Evolutionary conservation across 2,329 filamentous ascomycete species (phyloP).

Genomic region (Erysiphe pulchra): DNA sequence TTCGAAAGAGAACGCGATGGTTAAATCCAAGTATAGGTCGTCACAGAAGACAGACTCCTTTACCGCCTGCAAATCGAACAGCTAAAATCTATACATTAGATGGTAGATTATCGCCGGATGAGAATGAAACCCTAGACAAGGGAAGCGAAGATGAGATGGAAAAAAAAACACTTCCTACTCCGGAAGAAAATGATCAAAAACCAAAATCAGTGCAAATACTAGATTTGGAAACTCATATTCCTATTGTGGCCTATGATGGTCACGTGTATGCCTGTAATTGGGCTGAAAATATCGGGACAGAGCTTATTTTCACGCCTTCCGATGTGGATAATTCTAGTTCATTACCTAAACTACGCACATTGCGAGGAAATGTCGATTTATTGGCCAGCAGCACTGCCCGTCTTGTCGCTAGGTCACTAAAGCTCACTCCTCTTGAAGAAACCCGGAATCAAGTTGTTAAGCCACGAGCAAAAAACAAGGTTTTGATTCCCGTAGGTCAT

Average conservation of each 20-base stretch:
- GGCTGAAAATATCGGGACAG: slow-evolving; percentile 63
- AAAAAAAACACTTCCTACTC: neutral
- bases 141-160: slow-evolving; percentile 1
- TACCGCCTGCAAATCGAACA: slow-evolving; percentile 1
- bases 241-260: slow-evolving; percentile 56
- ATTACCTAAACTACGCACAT: slow-evolving; percentile 23
- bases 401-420: slow-evolving; percentile 39
- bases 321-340: slow-evolving; percentile 15
- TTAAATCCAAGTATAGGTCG: slow-evolving; percentile 7
- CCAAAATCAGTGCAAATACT: slow-evolving; percentile 42
- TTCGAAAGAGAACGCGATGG: slow-evolving; percentile 4
- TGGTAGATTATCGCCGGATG: slow-evolving; percentile 1
- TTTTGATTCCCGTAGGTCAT: slow-evolving; percentile 6
- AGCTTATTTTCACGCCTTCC: slow-evolving; percentile 41
- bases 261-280: slow-evolving; percentile 58
- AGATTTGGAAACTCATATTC: slow-evolving; percentile 53
- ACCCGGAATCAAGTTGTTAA: slow-evolving; percentile 5
- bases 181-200: slow-evolving; percentile 1
- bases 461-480: neutral
- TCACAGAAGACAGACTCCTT: slow-evolving; percentile 2
- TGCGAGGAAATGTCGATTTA: slow-evolving; percentile 37
- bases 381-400: slow-evolving; percentile 45
- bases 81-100: slow-evolving; percentile 1
- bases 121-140: slow-evolving; percentile 1
- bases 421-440: slow-evolving; percentile 18